Evolutionary conservation across 331 rosid genomes (phyloP), one percentile per base, ranked within the genome.

Genomic region (Cydonia oblonga): DNA sequence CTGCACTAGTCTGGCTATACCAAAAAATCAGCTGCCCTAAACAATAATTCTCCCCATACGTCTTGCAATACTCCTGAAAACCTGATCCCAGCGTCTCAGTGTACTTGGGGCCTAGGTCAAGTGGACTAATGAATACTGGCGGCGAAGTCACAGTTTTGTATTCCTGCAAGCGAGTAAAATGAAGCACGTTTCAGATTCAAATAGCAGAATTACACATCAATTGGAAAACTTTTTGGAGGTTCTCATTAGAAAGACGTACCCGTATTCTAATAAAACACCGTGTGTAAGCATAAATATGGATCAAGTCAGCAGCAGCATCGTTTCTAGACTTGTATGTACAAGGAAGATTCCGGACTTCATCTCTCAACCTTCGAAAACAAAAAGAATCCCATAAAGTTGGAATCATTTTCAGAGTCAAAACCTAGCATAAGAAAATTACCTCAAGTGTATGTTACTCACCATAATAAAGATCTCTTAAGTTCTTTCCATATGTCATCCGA

Each of bases 271-370:
- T 82, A 84, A 90, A 95, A 81, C 88, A 80, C 71, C 87, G 85
- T 72, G 96, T 95, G 78, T 86, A 87, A 72, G 97, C 97, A 60
- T 91, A 95, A 76, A 88, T 90, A 86, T 95, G 99, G 81, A 95
- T 92, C 82, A 95, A 86, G 86, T 95, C 99, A 59, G 99, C 99
- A 73, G 99, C 96, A 73, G 99, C 99, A 76, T 95, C 99, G 63
- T 95, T 88, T 84, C 97, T 96, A 72, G 97, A 90, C 86, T 83
- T 95, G 87, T 91, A 90, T 82, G 99, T 87, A 90, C 97, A 95
- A 66, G 85, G 86, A 82, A 95, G 89, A 83, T 82, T 75, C 66
- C 96, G 86, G 81, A 95, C 89, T 85, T 95, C 99, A 19, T 91
- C 99, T 86, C 99, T 95, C 92, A 95, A 83, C 99, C 99, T 95